These are phyloP conservation scores for Magnusiomyces ingens DNA, from an alignment of 1,139 yeast genomes.

Conservation along the genomic window DNA sequence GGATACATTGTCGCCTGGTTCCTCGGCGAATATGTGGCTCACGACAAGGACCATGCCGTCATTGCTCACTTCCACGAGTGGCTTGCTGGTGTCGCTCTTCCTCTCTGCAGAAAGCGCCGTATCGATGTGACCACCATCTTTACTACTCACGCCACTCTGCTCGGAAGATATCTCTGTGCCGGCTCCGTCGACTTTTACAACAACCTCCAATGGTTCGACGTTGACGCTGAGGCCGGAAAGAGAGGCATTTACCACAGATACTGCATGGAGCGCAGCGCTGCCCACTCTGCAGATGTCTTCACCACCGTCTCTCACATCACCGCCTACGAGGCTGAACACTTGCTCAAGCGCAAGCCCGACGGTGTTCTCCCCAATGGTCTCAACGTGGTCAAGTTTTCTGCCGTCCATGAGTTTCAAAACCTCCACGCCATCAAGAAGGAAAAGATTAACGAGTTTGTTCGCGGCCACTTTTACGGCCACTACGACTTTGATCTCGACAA, in stretches of 20 bases:
- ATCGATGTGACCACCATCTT: conserved; percentile 92
- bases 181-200: conserved; percentile 95
- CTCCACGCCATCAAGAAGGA: conserved; percentile 88
- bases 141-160: conserved; percentile 93
- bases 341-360: conserved; percentile 91
- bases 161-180: conserved; percentile 94
- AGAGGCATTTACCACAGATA: conserved; percentile 95
- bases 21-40: conserved; percentile 80
- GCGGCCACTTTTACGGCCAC: conserved; percentile 97
- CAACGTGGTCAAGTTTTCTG: conserved; percentile 92
- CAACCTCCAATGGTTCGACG: conserved; percentile 83
- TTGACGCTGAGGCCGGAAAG: conserved; percentile 96
- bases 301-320: conserved; percentile 97
- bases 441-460: conserved; percentile 86
- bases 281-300: conserved; percentile 94
- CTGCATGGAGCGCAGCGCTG: conserved; percentile 94
- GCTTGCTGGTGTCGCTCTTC: conserved; percentile 95
- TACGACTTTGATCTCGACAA: conserved; percentile 91
- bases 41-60: conserved; percentile 79
- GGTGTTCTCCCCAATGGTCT: conserved; percentile 96
- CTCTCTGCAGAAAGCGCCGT: conserved; percentile 83
- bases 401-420: conserved; percentile 96
- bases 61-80: conserved; percentile 96
- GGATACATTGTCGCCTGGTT: conserved; percentile 98
- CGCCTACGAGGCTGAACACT: conserved; percentile 88